Evolutionary conservation across 441 rosid genomes (phyloP).

Genomic region (Eutrema salsugineum): DNA sequence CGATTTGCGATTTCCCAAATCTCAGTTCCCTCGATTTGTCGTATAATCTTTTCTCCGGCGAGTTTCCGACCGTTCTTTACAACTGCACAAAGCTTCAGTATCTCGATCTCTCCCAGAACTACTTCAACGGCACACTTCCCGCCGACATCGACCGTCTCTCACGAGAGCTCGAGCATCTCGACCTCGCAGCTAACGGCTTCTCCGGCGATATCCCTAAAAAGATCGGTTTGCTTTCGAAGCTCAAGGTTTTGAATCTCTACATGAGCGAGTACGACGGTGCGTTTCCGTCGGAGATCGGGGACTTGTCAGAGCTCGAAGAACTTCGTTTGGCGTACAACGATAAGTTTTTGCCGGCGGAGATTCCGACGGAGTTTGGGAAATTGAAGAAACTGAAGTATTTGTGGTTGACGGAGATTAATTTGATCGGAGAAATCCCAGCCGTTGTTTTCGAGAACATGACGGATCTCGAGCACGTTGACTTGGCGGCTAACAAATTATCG

Average conservation of each 20-base stretch:
- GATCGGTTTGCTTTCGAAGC: conserved; percentile 43
- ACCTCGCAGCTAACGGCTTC: conserved; percentile 55
- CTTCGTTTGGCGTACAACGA: conserved; percentile 45
- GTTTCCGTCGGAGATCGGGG: conserved; percentile 74
- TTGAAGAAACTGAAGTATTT: conserved; percentile 46
- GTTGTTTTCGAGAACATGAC: conserved; percentile 41
- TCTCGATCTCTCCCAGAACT: conserved; percentile 64
- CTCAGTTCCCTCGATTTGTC: conserved; percentile 43
- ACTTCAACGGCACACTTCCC: conserved; percentile 74
- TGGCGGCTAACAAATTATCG: conserved; percentile 43
- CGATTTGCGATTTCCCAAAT: conserved; percentile 62
- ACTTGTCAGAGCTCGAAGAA: conserved; percentile 52
- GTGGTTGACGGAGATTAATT: conserved; percentile 47
- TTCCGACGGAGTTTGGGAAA: conserved; percentile 59
- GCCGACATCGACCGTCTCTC: conserved; percentile 50
- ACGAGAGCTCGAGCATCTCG: conserved; percentile 35
- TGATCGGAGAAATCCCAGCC: conserved; percentile 69
- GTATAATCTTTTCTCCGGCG: conserved; percentile 47
- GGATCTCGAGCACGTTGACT: conserved; percentile 49
- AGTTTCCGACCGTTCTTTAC: conserved; percentile 56
- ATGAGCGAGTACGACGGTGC: conserved; percentile 60
- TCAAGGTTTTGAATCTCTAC: conserved; percentile 38
- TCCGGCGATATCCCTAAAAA: conserved; percentile 60
- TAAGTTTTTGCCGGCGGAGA: conserved; percentile 43
- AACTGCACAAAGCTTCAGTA: conserved; percentile 54